Evolutionary conservation across 805 yeast genomes (phyloP).

Genomic region (Candida oleophila): DNA sequence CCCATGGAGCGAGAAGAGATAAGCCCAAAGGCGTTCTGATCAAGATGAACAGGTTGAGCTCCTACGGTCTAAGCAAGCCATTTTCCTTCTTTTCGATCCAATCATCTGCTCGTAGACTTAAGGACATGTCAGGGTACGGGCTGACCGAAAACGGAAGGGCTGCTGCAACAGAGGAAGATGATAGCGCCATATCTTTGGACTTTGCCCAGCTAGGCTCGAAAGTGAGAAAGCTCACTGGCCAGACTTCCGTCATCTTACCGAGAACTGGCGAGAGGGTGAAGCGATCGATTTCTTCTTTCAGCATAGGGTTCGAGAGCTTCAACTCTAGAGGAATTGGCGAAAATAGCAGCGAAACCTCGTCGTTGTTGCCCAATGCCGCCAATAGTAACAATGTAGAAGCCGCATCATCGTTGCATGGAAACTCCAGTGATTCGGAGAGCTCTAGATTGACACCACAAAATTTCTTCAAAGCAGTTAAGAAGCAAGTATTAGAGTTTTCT

Average conservation of each 20-base stretch:
- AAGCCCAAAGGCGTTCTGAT: too few species aligned
- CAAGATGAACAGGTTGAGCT: too few species aligned
- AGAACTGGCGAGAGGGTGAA: conserved; percentile 38
- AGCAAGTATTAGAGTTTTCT: conserved; percentile 5
- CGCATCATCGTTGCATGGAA: neutral
- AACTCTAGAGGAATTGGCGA: conserved; percentile 6
- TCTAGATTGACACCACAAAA: neutral
- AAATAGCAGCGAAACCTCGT: conserved; percentile 17
- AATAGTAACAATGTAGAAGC: neutral
- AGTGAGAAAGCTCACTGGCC: conserved; percentile 10
- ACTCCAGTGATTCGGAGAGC: neutral
- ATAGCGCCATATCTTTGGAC: neutral
- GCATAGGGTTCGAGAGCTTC: conserved; percentile 22
- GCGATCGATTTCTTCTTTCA: conserved; percentile 28
- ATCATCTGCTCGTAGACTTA: too few species aligned
- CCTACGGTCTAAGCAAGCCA: neutral
- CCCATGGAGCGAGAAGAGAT: too few species aligned
- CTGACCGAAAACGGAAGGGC: neutral
- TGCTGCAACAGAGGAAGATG: neutral
- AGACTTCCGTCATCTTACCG: conserved; percentile 39
- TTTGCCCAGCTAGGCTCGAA: neutral
- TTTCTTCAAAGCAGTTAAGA: neutral
- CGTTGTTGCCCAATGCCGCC: conserved; percentile 13
- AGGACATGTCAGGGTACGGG: neutral
- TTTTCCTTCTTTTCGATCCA: too few species aligned